Evolutionary conservation across 345 rosid species (phyloP), one percentile per base, ranked within the genome.

Genomic region (Aquilaria yunnanensis): DNA sequence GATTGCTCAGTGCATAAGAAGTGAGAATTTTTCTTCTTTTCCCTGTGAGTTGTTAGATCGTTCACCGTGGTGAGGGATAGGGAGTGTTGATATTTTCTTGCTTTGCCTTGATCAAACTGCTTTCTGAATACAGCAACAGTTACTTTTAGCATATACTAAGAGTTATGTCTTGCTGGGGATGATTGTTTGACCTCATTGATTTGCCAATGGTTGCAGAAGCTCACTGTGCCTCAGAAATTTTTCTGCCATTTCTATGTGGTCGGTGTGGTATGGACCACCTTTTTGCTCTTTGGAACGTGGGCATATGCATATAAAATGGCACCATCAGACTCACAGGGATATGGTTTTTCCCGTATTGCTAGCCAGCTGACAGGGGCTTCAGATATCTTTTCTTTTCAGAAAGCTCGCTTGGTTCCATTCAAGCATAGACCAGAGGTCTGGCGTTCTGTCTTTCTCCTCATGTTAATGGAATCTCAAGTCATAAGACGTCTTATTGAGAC

Each of bases 401-500:
- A 72, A 57, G 70, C 78, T 3, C 81, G 14, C 60, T 23, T 78
- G 70, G 64, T 69, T 54, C 70, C 85, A 4, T 2, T 69, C 1
- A 71, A 77, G 75, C 71, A 78, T 46, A 73, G 74, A 67, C 71
- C 68, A 33, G 59, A 16, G 52, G 77, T 80, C n/a, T 81, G 93
- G 96, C 60, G 67, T 31, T 72, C 78, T 3, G 86, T 90, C 58
- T 78, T 87, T 66, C 77, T 85, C 63, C 93, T 86, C 33, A 14
- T 81, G 59, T 70, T 88, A 30, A 79, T 88, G 92, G 94, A 88
- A 72, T 67, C 69, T 11, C 97, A 91, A 68, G 85, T 85, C 33
- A 33, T 81, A 45, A 75, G 92, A 77, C 90, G 90, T 49, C 86
- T 85, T 54, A 69, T 71, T 4, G 97, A 90, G 78, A 65, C 87